Conservation (phyloP, 2,329 filamentous ascomycete species). For the Drechslerella dactyloides region DNA sequence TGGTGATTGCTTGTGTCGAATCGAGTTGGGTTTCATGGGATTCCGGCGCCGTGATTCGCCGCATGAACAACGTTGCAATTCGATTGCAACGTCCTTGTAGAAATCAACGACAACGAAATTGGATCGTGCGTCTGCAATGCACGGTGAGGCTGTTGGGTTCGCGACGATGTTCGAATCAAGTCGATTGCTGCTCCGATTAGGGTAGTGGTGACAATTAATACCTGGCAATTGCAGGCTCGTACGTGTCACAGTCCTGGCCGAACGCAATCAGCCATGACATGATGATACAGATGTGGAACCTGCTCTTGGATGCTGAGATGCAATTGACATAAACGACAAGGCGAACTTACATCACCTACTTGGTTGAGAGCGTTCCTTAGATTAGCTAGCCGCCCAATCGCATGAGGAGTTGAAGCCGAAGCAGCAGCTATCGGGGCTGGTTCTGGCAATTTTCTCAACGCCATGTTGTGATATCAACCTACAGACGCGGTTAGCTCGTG, state of each 20-base stretch:
- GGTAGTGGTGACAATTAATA: no score
- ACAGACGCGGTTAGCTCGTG: neutral
- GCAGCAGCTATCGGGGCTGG: neutral
- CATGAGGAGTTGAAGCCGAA: neutral
- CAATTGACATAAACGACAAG: neutral
- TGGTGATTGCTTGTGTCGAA: neutral
- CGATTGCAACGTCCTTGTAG: neutral
- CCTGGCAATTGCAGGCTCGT: no score
- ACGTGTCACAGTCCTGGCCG: neutral
- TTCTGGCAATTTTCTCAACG: neutral
- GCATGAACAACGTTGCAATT: neutral
- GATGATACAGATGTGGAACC: conserved; percentile 1
- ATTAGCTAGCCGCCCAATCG: neutral
- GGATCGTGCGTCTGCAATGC: neutral
- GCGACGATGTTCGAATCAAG: neutral
- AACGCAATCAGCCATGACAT: neutral
- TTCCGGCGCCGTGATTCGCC: neutral
- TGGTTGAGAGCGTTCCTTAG: neutral
- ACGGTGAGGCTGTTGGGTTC: neutral
- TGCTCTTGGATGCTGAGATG: neutral
- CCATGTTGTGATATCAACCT: neutral
- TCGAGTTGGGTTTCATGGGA: neutral
- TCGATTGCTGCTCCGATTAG: neutral
- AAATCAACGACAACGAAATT: neutral
- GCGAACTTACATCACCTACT: neutral